Conservation (phyloP, 768 basidiomycete species). For the Calocybe gangraenosa region DNA sequence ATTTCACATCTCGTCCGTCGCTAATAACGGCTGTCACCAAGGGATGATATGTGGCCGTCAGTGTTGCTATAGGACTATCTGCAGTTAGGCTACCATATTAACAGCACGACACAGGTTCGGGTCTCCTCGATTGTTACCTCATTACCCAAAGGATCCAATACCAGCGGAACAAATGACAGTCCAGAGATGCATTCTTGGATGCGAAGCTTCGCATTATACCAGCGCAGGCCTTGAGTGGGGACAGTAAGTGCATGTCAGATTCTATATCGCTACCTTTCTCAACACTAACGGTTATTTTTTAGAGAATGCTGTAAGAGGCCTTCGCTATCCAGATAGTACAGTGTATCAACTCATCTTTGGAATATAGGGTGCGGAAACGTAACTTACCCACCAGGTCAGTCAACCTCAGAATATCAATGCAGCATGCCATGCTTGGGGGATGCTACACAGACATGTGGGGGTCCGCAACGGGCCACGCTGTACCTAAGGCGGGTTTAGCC, state of each 20-base stretch:
- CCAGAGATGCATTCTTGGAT: constrained; percentile 16
- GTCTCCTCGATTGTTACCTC: constrained; percentile 8
- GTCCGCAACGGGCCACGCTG: not conserved
- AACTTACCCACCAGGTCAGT: constrained; percentile 7
- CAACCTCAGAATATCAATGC: constrained; percentile 7
- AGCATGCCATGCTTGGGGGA: constrained; percentile 16
- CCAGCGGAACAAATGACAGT: constrained; percentile 19
- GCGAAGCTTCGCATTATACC: constrained; percentile 12
- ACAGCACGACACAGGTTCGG: not conserved
- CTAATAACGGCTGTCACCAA: not conserved
- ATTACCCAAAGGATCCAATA: constrained; percentile 8
- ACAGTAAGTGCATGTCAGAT: constrained; percentile 9
- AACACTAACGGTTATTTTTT: not conserved
- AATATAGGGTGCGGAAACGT: constrained; percentile 15
- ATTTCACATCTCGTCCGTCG: not conserved
- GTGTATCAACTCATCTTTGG: not conserved
- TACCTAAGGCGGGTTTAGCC: not conserved
- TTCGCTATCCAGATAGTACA: too few relatives aligned
- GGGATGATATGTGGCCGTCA: constrained; percentile 12
- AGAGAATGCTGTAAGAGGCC: constrained; percentile 14
- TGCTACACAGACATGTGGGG: constrained; percentile 18
- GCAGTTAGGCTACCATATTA: not conserved
- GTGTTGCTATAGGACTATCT: too few relatives aligned
- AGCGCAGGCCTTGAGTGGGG: constrained; percentile 17
- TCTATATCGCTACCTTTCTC: not conserved